Evolutionary conservation across 78 protist species (phyloP).

Genomic region (Dictyostelium firmibasis): DNA sequence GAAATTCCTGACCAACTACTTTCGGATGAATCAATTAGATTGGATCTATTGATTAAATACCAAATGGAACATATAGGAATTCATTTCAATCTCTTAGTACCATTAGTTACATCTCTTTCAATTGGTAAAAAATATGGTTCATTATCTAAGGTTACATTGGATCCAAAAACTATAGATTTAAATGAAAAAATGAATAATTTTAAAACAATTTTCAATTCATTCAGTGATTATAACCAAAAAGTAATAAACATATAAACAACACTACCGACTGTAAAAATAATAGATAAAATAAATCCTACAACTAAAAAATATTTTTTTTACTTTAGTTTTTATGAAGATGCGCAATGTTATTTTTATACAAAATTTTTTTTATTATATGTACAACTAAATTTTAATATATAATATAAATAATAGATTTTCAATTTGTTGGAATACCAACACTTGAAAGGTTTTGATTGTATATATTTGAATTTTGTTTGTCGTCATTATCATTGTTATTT

Average conservation of each 20-base stretch:
- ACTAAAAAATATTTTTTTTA: no score
- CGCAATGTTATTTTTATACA: neutral
- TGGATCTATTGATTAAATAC: neutral
- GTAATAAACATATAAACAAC: no score
- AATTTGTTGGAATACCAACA: slow-evolving; percentile 1
- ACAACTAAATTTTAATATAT: neutral
- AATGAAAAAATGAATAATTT: neutral
- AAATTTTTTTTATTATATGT: no score
- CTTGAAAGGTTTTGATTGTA: neutral
- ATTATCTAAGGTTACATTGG: neutral
- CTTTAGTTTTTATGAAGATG: no score
- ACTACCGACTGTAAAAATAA: no score
- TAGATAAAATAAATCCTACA: no score
- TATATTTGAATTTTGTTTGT: neutral
- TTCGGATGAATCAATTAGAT: neutral
- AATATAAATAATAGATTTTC: neutral
- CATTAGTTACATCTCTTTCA: neutral
- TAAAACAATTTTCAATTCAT: no score
- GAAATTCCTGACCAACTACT: slow-evolving; percentile 62
- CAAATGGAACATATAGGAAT: slow-evolving; percentile 5
- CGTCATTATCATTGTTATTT: neutral
- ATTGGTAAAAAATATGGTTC: slow-evolving; percentile 31
- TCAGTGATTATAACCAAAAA: no score
- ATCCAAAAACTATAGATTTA: neutral
- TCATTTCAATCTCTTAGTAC: neutral